Conservation (phyloP, 73 alveolate genomes). For the Blepharisma japonicum region DNA sequence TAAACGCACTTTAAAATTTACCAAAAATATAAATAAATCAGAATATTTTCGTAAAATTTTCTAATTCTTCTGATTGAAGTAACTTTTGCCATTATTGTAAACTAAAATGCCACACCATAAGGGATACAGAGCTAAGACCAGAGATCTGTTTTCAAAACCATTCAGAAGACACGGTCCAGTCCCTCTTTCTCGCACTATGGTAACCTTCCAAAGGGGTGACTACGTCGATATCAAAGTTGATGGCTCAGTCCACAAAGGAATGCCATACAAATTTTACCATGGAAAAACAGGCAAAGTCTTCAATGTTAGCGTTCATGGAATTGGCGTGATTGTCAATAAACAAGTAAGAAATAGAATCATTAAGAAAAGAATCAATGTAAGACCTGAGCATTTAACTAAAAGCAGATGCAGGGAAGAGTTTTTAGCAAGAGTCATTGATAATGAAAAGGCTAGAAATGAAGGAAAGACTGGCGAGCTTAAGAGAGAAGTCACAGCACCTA, state of each 20-base stretch:
- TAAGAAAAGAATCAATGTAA: conserved; percentile 74
- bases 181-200: conserved; percentile 70
- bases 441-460: conserved; percentile 63
- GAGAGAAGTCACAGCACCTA: conserved; percentile 38
- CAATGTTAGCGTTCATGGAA: conserved; percentile 59
- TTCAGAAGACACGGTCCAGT: conserved; percentile 79
- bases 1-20: too few relatives aligned
- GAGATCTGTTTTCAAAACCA: conserved; percentile 85
- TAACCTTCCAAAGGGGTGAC: conserved; percentile 79
- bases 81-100: not conserved
- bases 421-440: conserved; percentile 72
- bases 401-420: conserved; percentile 78
- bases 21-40: too few relatives aligned
- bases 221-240: conserved; percentile 72
- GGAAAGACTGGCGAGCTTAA: conserved; percentile 40
- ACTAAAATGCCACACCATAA: conserved; percentile 87
- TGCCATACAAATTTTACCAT: conserved; percentile 84
- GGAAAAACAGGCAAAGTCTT: conserved; percentile 87
- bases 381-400: conserved; percentile 76
- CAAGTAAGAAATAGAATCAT: conserved; percentile 75
- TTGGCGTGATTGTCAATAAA: conserved; percentile 80
- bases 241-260: conserved; percentile 84
- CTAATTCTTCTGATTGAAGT: too few relatives aligned
- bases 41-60: too few relatives aligned
- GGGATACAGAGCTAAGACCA: conserved; percentile 92